phyloP scores from a whole-genome alignment of 1,284 basidiomycete genomes.

The Meira nashicola region DNA sequence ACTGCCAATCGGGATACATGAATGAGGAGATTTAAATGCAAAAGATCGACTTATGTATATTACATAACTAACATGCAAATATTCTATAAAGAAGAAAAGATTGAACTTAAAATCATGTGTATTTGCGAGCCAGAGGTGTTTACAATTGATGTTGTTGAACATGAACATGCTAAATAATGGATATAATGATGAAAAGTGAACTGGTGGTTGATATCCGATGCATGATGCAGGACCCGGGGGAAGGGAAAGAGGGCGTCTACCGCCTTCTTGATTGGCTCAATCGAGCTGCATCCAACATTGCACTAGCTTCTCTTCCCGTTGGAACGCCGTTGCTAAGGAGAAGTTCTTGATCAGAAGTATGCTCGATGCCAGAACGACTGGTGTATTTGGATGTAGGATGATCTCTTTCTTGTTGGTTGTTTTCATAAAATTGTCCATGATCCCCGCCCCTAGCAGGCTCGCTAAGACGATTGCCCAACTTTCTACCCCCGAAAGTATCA shows the following conservation, averaged over 20 bases:
- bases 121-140: too few relatives aligned
- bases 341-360: neutral
- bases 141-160: too few relatives aligned
- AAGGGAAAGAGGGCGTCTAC: neutral
- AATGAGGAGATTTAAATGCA: too few relatives aligned
- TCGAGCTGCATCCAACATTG: conserved; percentile 35
- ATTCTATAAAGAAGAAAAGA: too few relatives aligned
- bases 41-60: too few relatives aligned
- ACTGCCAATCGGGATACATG: neutral
- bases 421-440: neutral
- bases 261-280: conserved; percentile 33
- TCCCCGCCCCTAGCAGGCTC: conserved; percentile 1
- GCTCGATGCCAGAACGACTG: neutral
- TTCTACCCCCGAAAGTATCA: neutral
- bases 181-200: too few relatives aligned
- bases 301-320: conserved; percentile 11
- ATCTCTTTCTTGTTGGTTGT: neutral
- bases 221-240: too few relatives aligned
- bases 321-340: conserved; percentile 11
- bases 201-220: too few relatives aligned
- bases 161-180: too few relatives aligned
- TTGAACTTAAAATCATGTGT: too few relatives aligned
- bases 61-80: too few relatives aligned
- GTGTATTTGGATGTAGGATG: neutral
- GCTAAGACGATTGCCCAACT: conserved; percentile 1